Base-by-base conservation (phyloP, 345 rosid species). In the Gossypium herbaceum region DNA sequence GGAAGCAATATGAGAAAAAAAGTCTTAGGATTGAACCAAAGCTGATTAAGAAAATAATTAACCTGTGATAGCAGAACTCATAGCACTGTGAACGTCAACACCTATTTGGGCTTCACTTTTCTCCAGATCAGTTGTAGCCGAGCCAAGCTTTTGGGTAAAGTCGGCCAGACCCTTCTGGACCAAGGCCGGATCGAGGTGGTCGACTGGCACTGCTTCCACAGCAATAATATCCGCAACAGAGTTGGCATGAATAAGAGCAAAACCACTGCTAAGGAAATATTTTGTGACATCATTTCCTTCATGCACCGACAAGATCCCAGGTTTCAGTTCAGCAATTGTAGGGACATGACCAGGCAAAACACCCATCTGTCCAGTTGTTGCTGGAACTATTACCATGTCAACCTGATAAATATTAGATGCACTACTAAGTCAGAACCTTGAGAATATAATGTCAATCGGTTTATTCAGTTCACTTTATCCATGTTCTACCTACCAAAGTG, bases 41-140 rank as follows among this genome's bases (percentile, higher is more conserved):
- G 71, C 25, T 4, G 45, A 39, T 2, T 27, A 29, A 2, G 48
- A 29, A 45, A 75, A 73, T 7, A 50, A 74, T 80, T 85, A 88
- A 79, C 92, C 92, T 4, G 87, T 10, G 54, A 88, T 84, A 71
- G 90, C 89, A 51, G 84, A 83, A 78, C 85, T 91, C 71, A 91
- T 88, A 54, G 88, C 92, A 81, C 97, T 88, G 84, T 91, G 91
- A 61, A 91, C 86, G 70, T 91, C 94, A 52, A 91, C 75, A 9
- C 97, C 97, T 65, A 90, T 88, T 84, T 92, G 98, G 20, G 98
- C 97, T 61, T 92, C 97, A 17, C 97, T 94, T 85, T 88, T 94
- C 84, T 88, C 94, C 77, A 86, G 79, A 61, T 88, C 94, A 0
- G 95, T 90, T 16, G 92, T 67, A 10, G 98, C 97, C 19, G 97